Conservation (phyloP, 2,329 filamentous ascomycete genomes). For the Penicillium corylophilum region DNA sequence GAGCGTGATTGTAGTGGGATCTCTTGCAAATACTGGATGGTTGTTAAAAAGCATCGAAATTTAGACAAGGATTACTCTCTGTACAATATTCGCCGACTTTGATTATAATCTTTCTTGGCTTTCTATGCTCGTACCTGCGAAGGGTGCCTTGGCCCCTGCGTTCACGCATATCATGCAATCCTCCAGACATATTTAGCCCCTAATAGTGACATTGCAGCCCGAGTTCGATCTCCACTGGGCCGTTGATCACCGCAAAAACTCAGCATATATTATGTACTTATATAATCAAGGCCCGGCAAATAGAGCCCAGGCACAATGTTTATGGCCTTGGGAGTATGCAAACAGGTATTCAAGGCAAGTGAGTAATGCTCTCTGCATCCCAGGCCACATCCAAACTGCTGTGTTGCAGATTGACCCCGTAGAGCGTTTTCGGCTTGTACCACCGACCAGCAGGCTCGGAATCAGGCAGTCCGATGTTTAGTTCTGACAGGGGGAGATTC, state of each 20-base stretch:
- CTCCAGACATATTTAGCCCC: slow-evolving; percentile 6
- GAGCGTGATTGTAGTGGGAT: background rate
- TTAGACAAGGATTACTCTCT: background rate
- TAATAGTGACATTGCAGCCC: slow-evolving; percentile 12
- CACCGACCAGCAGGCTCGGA: background rate
- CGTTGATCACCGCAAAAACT: background rate
- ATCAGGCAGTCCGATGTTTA: background rate
- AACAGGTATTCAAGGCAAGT: background rate
- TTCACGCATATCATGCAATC: slow-evolving; percentile 13
- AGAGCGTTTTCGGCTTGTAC: background rate
- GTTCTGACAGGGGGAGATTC: background rate
- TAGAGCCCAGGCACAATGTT: background rate
- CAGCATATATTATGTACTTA: background rate
- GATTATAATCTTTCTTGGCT: background rate
- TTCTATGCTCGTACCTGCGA: background rate
- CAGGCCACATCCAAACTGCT: background rate
- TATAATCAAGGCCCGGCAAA: background rate
- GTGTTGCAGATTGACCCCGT: background rate
- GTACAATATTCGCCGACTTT: background rate
- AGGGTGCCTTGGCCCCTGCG: background rate
- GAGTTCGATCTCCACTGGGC: background rate
- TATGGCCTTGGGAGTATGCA: background rate
- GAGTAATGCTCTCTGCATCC: background rate
- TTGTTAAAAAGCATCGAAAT: background rate
- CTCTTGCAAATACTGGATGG: background rate